Evolutionary conservation across 768 basidiomycete species (phyloP), one percentile per base, ranked within the genome.

Genomic region (Rickenella mellea): DNA sequence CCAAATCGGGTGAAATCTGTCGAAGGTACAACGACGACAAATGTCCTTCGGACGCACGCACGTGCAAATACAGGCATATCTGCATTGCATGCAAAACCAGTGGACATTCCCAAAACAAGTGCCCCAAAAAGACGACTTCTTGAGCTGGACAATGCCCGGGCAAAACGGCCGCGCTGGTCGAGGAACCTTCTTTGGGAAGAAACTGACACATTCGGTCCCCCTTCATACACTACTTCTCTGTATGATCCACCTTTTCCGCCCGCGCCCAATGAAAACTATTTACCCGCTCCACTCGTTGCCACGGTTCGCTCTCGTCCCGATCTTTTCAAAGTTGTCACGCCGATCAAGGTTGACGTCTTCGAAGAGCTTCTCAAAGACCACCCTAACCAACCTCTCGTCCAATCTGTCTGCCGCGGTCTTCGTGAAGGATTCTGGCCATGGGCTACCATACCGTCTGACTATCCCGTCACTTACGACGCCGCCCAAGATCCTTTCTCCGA

Each of bases 351-450:
- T 14, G 42, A 39, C 20, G 20, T 27, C 0, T 36, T 51, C 39
- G 42, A 48, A 25, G n/a, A 25, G 2, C 41, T 46, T 27, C 44
- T 51, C n/a, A 9, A 24, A 4, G 9, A 6, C 11, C 51, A 53
- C 31, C 51, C 51, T 1, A 53, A 51, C 37, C 41, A 28, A 4
- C 22, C 40, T 25, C 36, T 51, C 22, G 51, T 53, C 17, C 19
- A 39, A n/a, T 51, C 41, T 10, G 29, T 51, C 4, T 24, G 28
- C 14, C 14, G 26, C 1, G 47, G 51, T 9, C 27, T 53, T 7
- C 39, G 44, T 5, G 27, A 53, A 1, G 47, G 51, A 1, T 51
- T 53, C 36, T 53, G 51, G 51, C 51, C 51, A 9, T 46, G 20
- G 14, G 51, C 51, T 10, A 14, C 21, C 25, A 21, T 10, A 9